A percentile compares a stretch with the other conserved stretches of the same genome.
Evolutionary conservation across 2,329 filamentous ascomycete genomes (phyloP).

Genomic region (Talaromyces sp.): DNA sequence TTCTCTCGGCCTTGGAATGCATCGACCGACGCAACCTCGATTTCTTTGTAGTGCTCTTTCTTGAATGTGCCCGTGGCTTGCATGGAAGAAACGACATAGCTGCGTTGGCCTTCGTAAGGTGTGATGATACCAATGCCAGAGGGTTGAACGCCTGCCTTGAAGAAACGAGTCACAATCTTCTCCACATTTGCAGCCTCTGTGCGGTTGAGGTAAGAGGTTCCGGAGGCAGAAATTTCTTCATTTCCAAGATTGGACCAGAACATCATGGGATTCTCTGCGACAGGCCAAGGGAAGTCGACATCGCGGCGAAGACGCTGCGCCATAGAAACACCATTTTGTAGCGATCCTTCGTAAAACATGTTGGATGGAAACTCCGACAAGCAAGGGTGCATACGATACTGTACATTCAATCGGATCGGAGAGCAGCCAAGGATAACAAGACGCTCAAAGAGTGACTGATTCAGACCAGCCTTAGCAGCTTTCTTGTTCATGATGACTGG

Average conservation of each 20-base stretch:
- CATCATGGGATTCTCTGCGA: constrained; percentile 96
- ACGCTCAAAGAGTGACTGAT: constrained; percentile 97
- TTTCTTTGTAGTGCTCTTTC: constrained; percentile 97
- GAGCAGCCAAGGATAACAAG: constrained; percentile 86
- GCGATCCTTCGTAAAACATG: constrained; percentile 98
- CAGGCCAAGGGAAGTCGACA: constrained; percentile 97
- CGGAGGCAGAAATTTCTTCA: constrained; percentile 95
- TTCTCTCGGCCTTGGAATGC: constrained; percentile 99
- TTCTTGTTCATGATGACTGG: constrained; percentile 99
- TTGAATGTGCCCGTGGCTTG: constrained; percentile 95
- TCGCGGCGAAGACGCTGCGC: constrained; percentile 84
- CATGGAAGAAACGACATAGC: constrained; percentile 99
- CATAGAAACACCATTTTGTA: constrained; percentile 94
- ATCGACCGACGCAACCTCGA: constrained; percentile 96
- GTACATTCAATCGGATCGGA: constrained; percentile 90
- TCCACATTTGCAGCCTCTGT: constrained; percentile 97
- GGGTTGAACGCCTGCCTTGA: constrained; percentile 96
- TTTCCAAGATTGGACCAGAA: constrained; percentile 99
- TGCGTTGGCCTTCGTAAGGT: constrained; percentile 95
- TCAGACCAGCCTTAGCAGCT: constrained; percentile 92
- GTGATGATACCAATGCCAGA: constrained; percentile 95
- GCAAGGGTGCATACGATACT: constrained; percentile 99
- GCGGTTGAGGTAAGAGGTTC: constrained; percentile 95
- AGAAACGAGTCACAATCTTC: constrained; percentile 97
- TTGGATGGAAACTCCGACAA: constrained; percentile 96